These are phyloP conservation scores for Scheffersomyces lignicola DNA, from an alignment of 1,139 yeast genomes.

Conservation along the genomic window DNA sequence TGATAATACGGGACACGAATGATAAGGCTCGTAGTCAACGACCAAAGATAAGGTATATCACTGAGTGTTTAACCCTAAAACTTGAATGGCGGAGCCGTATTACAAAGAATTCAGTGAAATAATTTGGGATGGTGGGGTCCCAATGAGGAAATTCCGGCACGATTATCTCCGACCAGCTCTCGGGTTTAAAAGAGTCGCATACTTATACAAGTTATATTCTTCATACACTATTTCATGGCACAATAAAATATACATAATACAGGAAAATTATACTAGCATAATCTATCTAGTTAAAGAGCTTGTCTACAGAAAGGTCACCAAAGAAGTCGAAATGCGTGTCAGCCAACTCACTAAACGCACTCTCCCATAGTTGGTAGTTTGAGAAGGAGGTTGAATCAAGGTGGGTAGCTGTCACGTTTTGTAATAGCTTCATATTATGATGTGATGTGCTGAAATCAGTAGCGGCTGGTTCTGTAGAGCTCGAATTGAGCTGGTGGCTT, in stretches of 20 bases:
- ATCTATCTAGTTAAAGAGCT: conserved; percentile 9
- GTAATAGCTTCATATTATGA: no score
- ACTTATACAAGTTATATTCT: no score
- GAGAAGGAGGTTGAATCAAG: not conserved
- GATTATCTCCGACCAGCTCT: conserved; percentile 4
- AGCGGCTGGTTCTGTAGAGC: conserved; percentile 1
- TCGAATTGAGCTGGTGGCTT: not conserved
- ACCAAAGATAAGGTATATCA: no score
- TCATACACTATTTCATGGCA: no score
- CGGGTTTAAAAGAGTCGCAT: no score
- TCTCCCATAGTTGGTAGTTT: conserved; percentile 2
- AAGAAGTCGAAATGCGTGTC: conserved; percentile 21
- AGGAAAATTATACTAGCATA: no score
- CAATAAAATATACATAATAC: no score
- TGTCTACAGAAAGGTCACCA: conserved; percentile 25
- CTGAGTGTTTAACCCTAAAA: no score
- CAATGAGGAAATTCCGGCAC: conserved; percentile 3
- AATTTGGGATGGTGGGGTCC: not conserved
- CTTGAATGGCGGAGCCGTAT: no score
- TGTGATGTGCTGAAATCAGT: conserved; percentile 2
- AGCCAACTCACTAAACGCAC: conserved; percentile 4
- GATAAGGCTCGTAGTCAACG: no score
- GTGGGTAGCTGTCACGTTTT: not conserved
- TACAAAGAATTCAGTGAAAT: not conserved
- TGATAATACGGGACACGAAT: no score